phyloP scores from a whole-genome alignment of 345 rosid genomes.

The Euphorbia peplus region DNA sequence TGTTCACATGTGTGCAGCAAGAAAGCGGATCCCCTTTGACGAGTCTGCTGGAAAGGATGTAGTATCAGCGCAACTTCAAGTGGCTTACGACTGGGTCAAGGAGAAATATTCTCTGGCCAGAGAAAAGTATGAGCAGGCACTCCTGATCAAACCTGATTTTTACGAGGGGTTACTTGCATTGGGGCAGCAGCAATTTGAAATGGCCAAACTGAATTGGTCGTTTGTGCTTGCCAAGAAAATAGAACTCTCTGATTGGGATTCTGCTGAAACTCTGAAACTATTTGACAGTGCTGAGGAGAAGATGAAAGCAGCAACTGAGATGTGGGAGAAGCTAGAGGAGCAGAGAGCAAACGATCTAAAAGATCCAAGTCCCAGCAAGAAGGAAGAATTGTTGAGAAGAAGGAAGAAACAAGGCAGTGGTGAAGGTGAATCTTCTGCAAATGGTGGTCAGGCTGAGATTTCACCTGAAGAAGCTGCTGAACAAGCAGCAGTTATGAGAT shows the following conservation, averaged over 20 bases:
- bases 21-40: constrained; percentile 89
- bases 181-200: constrained; percentile 96
- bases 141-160: constrained; percentile 80
- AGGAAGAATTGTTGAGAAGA: constrained; percentile 65
- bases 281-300: constrained; percentile 83
- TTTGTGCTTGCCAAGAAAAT: constrained; percentile 72
- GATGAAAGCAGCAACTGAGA: constrained; percentile 86
- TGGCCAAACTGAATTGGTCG: constrained; percentile 99
- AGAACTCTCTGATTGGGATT: constrained; percentile 75
- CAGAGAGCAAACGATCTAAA: constrained; percentile 63
- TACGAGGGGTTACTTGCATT: constrained; percentile 92
- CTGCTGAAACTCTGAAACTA: constrained; percentile 63
- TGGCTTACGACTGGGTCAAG: constrained; percentile 89
- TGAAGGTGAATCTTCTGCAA: constrained; percentile 44
- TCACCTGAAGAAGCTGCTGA: constrained; percentile 89
- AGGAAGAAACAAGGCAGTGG: constrained; percentile 66
- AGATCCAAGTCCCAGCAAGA: constrained; percentile 68
- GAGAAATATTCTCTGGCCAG: constrained; percentile 82
- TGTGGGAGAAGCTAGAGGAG: constrained; percentile 98
- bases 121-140: constrained; percentile 76
- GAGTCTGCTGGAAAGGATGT: constrained; percentile 72
- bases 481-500: constrained; percentile 92
- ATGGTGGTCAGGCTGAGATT: constrained; percentile 41
- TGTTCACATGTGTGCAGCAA: constrained; percentile 97
- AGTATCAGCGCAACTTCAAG: constrained; percentile 67